A percentile compares a stretch with the other conserved stretches of the same genome.
Conservation (phyloP, 192 early-diverging fungal species). For the Coemansia sp. region DNA sequence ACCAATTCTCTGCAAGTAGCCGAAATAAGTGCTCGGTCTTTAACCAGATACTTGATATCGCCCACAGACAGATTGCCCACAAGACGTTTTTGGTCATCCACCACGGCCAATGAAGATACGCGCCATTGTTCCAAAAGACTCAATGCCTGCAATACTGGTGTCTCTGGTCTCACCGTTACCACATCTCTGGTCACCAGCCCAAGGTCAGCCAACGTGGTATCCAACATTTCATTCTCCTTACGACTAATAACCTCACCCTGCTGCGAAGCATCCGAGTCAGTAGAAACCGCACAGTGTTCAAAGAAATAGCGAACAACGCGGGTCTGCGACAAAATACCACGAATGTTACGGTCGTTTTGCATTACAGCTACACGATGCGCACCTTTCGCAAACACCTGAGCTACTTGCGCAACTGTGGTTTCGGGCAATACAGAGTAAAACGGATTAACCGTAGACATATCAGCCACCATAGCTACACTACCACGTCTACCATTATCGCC, state of each 20-base stretch:
- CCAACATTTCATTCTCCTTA: conserved; percentile 24
- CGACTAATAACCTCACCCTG: conserved; percentile 13
- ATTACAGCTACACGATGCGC: conserved; percentile 82
- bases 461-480: conserved; percentile 38
- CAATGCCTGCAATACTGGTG: conserved; percentile 68
- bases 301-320: conserved; percentile 69
- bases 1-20: conserved; percentile 68
- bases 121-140: conserved; percentile 57
- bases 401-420: conserved; percentile 70
- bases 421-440: conserved; percentile 81
- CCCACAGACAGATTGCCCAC: conserved; percentile 42
- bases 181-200: conserved; percentile 60
- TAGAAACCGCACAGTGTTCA: conserved; percentile 47
- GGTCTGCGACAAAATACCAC: conserved; percentile 79
- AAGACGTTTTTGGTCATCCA: conserved; percentile 28
- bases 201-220: conserved; percentile 54
- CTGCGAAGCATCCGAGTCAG: not conserved
- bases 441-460: conserved; percentile 80
- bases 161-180: conserved; percentile 56
- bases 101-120: conserved; percentile 51
- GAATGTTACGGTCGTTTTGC: conserved; percentile 61
- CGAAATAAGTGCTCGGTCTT: conserved; percentile 50
- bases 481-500: not conserved
- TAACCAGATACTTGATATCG: conserved; percentile 53
- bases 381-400: conserved; percentile 72